These are phyloP conservation scores for Backusella liffmaniae DNA, from an alignment of 192 early-diverging fungal species.

Conservation along the genomic window DNA sequence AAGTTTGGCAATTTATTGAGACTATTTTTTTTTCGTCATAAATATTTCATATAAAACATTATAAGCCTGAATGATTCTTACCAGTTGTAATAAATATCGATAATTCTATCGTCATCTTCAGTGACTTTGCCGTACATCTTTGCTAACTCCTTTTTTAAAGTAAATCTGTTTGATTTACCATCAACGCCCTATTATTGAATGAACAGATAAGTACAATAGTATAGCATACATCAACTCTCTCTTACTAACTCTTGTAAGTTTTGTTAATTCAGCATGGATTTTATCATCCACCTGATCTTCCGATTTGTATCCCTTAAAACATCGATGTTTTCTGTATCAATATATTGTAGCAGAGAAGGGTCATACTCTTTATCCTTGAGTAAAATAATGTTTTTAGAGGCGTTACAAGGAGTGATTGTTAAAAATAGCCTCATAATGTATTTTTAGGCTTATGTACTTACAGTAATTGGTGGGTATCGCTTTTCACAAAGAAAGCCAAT, in stretches of 20 bases:
- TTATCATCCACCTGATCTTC: slow-evolving; percentile 3
- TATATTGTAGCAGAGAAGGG: not conserved
- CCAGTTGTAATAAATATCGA: slow-evolving; percentile 7
- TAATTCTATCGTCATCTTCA: not conserved
- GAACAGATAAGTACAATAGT: slow-evolving; percentile 2
- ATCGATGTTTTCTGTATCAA: slow-evolving; percentile 9
- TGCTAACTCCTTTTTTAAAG: not conserved
- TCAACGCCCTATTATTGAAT: slow-evolving; percentile 6
- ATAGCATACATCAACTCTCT: slow-evolving; percentile 8
- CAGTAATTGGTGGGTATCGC: slow-evolving; percentile 2
- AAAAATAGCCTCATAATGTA: slow-evolving; percentile 12
- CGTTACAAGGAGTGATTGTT: slow-evolving; percentile 10
- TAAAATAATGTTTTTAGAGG: slow-evolving; percentile 9
- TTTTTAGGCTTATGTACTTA: slow-evolving; percentile 16
- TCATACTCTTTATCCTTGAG: slow-evolving; percentile 2
- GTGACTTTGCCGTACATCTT: not conserved
- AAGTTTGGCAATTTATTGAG: not conserved
- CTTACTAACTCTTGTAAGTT: slow-evolving; percentile 7
- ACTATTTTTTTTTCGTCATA: slow-evolving; percentile 6
- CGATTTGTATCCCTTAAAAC: slow-evolving; percentile 4
- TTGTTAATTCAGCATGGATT: slow-evolving; percentile 2
- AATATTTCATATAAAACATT: slow-evolving; percentile 10
- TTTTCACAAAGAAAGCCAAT: not conserved
- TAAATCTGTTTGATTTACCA: not conserved
- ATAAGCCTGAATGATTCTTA: slow-evolving; percentile 2